Conservation (phyloP, 2,329 filamentous ascomycete genomes). For the Colletotrichum caudatum region DNA sequence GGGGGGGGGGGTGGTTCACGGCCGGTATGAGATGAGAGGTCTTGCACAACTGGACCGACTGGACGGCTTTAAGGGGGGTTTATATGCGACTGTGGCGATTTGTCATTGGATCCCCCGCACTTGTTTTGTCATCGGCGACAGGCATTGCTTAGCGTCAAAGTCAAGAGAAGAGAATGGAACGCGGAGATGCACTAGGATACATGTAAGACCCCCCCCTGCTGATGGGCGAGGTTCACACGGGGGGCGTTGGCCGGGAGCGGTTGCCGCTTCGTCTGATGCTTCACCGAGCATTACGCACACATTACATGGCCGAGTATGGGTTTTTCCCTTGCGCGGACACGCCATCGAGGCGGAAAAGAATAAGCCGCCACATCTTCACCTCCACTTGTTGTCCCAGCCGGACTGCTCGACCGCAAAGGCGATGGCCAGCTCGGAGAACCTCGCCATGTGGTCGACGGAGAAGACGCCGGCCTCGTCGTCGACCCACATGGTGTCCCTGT, state of each 20-base stretch:
- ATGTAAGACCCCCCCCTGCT: not conserved
- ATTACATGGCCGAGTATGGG: not conserved
- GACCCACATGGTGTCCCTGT: slow-evolving; percentile 53
- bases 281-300: not conserved
- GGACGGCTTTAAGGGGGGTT: not conserved
- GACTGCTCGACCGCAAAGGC: slow-evolving; percentile 55
- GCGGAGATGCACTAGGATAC: not conserved
- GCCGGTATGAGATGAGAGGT: too few relatives aligned
- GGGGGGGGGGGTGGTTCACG: not conserved
- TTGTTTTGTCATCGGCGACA: slow-evolving; percentile 40
- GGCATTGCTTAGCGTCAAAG: not conserved
- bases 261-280: not conserved
- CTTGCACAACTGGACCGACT: not conserved
- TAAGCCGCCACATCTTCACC: slow-evolving; percentile 42
- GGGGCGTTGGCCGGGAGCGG: not conserved
- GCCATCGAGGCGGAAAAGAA: not conserved
- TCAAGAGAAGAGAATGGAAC: not conserved
- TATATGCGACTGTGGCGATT: slow-evolving; percentile 22
- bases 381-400: slow-evolving; percentile 55
- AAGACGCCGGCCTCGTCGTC: slow-evolving; percentile 54
- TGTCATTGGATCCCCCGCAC: slow-evolving; percentile 29
- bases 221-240: not conserved
- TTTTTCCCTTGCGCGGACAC: not conserved
- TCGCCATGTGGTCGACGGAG: slow-evolving; percentile 56
- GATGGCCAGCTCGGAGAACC: slow-evolving; percentile 55